phyloP scores from a whole-genome alignment of 768 basidiomycete species.

The Chalciporus pseudorubinellus region DNA sequence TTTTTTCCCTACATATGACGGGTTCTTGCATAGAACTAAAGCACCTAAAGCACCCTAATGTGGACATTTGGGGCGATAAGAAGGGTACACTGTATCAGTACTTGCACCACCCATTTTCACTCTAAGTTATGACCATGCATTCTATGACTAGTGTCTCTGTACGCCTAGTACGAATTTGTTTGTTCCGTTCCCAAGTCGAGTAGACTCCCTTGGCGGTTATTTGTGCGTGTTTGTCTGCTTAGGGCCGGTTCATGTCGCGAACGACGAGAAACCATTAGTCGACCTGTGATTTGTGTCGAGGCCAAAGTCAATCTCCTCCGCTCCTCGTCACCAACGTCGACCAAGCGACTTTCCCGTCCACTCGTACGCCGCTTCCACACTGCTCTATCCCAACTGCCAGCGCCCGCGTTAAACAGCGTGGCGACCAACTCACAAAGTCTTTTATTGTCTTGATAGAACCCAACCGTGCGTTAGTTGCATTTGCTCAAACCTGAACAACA shows the following conservation, averaged over 20 bases:
- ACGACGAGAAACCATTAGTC: constrained; percentile 16
- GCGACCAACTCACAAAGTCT: constrained; percentile 17
- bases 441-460: constrained; percentile 20
- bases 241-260: constrained; percentile 33
- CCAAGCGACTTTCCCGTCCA: constrained; percentile 14
- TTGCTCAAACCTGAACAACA: constrained; percentile 16
- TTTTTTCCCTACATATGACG: constrained; percentile 14
- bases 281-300: constrained; percentile 26
- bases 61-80: constrained; percentile 17
- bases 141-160: constrained; percentile 28
- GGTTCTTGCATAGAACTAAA: constrained; percentile 33
- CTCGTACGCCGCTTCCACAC: constrained; percentile 17
- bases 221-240: constrained; percentile 34
- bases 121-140: constrained; percentile 24
- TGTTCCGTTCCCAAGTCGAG: neutral
- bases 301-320: constrained; percentile 27
- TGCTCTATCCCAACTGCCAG: neutral
- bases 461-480: constrained; percentile 22
- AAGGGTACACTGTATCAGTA: constrained; percentile 34
- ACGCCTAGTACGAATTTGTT: constrained; percentile 13
- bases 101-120: constrained; percentile 13
- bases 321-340: constrained; percentile 31
- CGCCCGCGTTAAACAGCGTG: neutral
- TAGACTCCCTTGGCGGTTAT: neutral
- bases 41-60: constrained; percentile 25